Percentiles rank a stretch among this genome's conserved stretches.
These are phyloP conservation scores for Passiflora organensis DNA, from an alignment of 345 rosid genomes.

Conservation along the genomic window DNA sequence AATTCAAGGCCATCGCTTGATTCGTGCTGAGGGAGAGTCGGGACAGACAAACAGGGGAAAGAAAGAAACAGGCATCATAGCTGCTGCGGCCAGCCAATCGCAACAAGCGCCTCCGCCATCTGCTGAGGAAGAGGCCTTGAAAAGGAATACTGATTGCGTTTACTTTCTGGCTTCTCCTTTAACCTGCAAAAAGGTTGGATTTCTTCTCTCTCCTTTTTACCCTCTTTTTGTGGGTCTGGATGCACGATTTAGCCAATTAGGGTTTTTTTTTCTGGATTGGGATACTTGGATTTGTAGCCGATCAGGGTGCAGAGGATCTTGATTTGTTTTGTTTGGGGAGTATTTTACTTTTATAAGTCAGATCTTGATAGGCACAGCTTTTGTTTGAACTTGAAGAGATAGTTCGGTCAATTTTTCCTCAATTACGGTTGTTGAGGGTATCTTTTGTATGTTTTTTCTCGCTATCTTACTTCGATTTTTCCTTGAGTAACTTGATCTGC, in stretches of 20 bases:
- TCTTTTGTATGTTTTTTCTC: too few relatives aligned
- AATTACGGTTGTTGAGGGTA: too few relatives aligned
- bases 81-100: slow-evolving; percentile 46
- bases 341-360: too few relatives aligned
- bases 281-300: slow-evolving; percentile 3
- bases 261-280: background rate
- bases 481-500: too few relatives aligned
- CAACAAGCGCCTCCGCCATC: slow-evolving; percentile 27
- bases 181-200: slow-evolving; percentile 88
- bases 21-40: background rate
- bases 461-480: too few relatives aligned
- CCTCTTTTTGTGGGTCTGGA: too few relatives aligned
- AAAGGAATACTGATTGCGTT: slow-evolving; percentile 92
- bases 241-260: too few relatives aligned
- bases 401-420: too few relatives aligned
- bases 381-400: background rate
- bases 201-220: background rate
- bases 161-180: slow-evolving; percentile 93
- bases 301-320: slow-evolving; percentile 37
- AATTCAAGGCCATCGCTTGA: too few relatives aligned
- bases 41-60: background rate
- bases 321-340: slow-evolving; percentile 7
- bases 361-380: too few relatives aligned
- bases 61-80: slow-evolving; percentile 40
- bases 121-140: slow-evolving; percentile 70